Evolutionary conservation across 1,284 basidiomycete species (phyloP).

Genomic region (Sparassis latifolia): DNA sequence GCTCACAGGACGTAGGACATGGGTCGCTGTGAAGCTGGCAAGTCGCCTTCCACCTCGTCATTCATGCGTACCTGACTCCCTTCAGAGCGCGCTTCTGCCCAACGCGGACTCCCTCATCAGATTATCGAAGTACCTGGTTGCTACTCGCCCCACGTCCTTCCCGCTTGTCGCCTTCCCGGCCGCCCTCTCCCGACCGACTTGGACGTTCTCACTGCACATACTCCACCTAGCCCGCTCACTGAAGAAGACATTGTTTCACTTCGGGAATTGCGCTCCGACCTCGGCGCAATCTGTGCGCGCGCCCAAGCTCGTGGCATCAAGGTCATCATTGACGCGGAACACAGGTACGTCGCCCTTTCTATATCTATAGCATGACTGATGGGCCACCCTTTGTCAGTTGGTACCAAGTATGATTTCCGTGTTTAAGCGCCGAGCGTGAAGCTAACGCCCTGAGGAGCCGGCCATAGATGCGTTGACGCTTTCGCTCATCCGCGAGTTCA

Average conservation of each 20-base stretch:
- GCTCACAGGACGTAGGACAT: constrained; percentile 49
- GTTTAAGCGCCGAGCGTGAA: background rate
- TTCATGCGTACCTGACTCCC: background rate
- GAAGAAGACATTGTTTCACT: constrained; percentile 53
- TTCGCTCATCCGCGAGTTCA: constrained; percentile 74
- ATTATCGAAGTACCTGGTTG: constrained; percentile 47
- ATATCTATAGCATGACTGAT: background rate
- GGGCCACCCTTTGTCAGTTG: constrained; percentile 33
- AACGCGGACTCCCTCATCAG: constrained; percentile 47
- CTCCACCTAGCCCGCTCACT: constrained; percentile 28
- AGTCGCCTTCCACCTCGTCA: constrained; percentile 15
- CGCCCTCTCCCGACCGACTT: constrained; percentile 45
- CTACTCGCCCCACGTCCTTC: constrained; percentile 26
- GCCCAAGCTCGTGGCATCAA: constrained; percentile 57
- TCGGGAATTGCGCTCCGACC: constrained; percentile 50
- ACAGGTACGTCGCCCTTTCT: constrained; percentile 40
- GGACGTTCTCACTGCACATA: constrained; percentile 30
- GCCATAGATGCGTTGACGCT: constrained; percentile 76
- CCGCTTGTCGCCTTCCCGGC: constrained; percentile 54
- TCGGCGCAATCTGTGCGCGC: constrained; percentile 45
- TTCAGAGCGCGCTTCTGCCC: constrained; percentile 56
- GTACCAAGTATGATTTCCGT: constrained; percentile 44
- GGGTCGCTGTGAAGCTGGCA: constrained; percentile 80
- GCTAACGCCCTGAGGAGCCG: constrained; percentile 38
- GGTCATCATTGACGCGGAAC: constrained; percentile 80